A percentile compares a stretch with the other conserved stretches of the same genome.
phyloP scores from a whole-genome alignment of 2,329 filamentous ascomycete genomes.

The Aaosphaeria arxii region DNA sequence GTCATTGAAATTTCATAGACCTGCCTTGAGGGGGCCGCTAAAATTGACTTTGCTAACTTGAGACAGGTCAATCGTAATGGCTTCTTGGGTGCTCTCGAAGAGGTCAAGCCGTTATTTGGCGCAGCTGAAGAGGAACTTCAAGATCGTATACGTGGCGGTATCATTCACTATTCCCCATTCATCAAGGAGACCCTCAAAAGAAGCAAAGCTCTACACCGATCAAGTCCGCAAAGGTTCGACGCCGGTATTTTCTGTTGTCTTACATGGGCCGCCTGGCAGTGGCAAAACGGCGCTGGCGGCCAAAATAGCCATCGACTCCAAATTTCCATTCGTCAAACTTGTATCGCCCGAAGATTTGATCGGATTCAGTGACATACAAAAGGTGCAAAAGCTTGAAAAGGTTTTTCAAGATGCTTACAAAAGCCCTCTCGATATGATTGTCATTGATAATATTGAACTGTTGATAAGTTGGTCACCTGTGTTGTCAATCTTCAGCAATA shows the following conservation, averaged over 20 bases:
- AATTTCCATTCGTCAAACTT: conserved; percentile 90
- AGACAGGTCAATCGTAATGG: conserved; percentile 71
- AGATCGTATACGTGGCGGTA: conserved; percentile 71
- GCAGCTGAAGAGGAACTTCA: conserved; percentile 87
- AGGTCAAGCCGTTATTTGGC: conserved; percentile 92
- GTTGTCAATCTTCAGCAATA: conserved; percentile 82
- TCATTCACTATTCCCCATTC: conserved; percentile 74
- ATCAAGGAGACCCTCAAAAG: conserved; percentile 74
- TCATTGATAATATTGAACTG: conserved; percentile 88
- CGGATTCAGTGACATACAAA: conserved; percentile 82
- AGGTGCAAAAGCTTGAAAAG: conserved; percentile 83
- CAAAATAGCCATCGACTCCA: conserved; percentile 79
- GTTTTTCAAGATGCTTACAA: conserved; percentile 94
- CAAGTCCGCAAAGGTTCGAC: conserved; percentile 71
- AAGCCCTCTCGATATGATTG: conserved; percentile 81
- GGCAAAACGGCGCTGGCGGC: conserved; percentile 93
- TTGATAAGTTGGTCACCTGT: conserved; percentile 94
- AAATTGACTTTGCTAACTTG: too few species aligned
- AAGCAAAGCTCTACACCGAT: conserved; percentile 74
- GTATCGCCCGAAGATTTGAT: conserved; percentile 81
- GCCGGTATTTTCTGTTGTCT: conserved; percentile 72
- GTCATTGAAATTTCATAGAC: too few species aligned
- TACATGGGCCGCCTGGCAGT: conserved; percentile 79
- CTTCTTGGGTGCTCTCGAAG: conserved; percentile 79
- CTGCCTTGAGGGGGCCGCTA: too few species aligned